Evolutionary conservation across 345 rosid genomes (phyloP).

Genomic region (Eucalyptus pauciflora): DNA sequence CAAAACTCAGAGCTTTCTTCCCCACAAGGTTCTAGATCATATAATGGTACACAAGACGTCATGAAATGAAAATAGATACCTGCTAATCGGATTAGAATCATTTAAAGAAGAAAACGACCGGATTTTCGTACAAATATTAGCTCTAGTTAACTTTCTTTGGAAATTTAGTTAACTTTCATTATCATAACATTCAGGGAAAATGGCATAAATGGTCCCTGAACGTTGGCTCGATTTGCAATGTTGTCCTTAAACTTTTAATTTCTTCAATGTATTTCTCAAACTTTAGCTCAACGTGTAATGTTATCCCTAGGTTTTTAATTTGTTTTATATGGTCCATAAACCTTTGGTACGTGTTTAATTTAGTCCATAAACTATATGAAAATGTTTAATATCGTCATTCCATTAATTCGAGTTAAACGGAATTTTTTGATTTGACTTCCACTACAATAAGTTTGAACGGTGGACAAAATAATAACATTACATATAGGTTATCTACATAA

Average conservation of each 20-base stretch:
- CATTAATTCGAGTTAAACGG: fast-evolving
- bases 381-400: fast-evolving
- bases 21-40: not conserved
- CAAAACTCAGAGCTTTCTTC: not conserved
- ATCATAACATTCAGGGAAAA: not conserved
- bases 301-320: not conserved
- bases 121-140: not conserved
- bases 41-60: not conserved
- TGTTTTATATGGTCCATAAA: no score
- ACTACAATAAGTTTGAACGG: not conserved
- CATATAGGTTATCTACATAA: not conserved
- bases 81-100: not conserved
- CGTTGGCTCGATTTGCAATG: fast-evolving
- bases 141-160: not conserved
- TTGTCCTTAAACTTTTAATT: not conserved
- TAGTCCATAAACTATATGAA: not conserved
- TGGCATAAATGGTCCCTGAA: not conserved
- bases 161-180: not conserved
- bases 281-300: not conserved
- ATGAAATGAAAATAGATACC: not conserved
- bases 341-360: not conserved
- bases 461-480: not conserved
- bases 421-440: not conserved
- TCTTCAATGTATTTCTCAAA: not conserved
- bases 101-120: not conserved